These are phyloP conservation scores for Lablab purpureus DNA, from an alignment of 306 rosid species.

Conservation along the genomic window DNA sequence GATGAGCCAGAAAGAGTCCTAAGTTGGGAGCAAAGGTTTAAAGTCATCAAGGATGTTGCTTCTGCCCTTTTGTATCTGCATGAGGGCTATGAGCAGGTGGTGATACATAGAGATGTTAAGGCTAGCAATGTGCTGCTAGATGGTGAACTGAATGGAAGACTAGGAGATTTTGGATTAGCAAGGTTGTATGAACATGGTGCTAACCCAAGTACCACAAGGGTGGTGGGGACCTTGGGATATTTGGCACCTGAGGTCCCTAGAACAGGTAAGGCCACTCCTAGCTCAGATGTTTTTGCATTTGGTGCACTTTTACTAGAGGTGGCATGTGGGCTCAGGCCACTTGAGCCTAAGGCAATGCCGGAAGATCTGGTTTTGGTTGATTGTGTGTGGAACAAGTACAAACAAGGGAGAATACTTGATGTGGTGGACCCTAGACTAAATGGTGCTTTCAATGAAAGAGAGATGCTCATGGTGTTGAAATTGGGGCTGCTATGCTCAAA, in stretches of 20 bases:
- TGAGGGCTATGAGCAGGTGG: constrained; percentile 83
- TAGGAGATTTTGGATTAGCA: constrained; percentile 85
- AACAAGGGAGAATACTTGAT: constrained; percentile 55
- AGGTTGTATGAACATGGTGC: constrained; percentile 77
- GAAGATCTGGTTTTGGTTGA: constrained; percentile 73
- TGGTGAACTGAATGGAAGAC: constrained; percentile 67
- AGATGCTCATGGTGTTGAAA: constrained; percentile 62
- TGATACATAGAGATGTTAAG: constrained; percentile 80
- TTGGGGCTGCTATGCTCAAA: constrained; percentile 77
- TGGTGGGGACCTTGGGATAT: constrained; percentile 81
- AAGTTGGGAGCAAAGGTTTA: constrained; percentile 70
- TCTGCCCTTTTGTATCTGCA: constrained; percentile 77
- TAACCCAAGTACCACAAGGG: constrained; percentile 73
- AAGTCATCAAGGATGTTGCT: constrained; percentile 74
- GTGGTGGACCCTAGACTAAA: constrained; percentile 61
- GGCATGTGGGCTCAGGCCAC: constrained; percentile 69
- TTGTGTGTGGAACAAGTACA: constrained; percentile 74
- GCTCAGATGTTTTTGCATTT: constrained; percentile 75
- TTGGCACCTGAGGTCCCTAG: constrained; percentile 82
- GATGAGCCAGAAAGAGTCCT: constrained; percentile 57
- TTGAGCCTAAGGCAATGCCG: constrained; percentile 60
- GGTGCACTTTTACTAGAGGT: constrained; percentile 88
- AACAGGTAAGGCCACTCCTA: constrained; percentile 73
- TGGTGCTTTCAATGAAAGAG: constrained; percentile 54
- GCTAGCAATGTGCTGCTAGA: constrained; percentile 83